Evolutionary conservation across 441 rosid genomes (phyloP), one percentile per base, ranked within the genome.

Genomic region (Sinapis alba): DNA sequence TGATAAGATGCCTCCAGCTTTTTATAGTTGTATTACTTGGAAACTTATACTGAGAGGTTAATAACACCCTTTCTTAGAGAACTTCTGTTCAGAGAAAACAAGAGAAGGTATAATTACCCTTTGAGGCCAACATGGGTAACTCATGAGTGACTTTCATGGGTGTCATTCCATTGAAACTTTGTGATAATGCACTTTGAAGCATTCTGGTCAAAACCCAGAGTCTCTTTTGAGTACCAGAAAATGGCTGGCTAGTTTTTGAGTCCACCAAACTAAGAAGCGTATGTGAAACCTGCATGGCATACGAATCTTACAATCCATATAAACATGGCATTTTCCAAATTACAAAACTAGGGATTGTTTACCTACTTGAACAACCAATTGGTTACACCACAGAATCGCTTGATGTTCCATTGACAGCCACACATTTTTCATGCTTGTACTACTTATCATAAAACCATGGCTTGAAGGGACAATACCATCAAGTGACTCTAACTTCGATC

Each of bases 391-490:
- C 67, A 96, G 71, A 71, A 96, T 96, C 78, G 96, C 95, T 75
- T 93, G 99, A 83, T 96, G 99, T 82, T 96, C 99, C 99, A 96
- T 91, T 18, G 99, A 96, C 71, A 96, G 78, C 98, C 98, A 96
- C 58, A 93, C 99, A 79, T 93, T 91, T 85, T 86, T 93, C 91
- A 90, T 86, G 79, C 95, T 85, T 24, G 97, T 88, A 83, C 92
- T 93, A 77, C 94, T 89, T 73, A 96, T 83, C 89, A 87, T 85
- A 83, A 96, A 91, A 68, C 99, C 99, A 64, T 91, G 93, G 66
- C 87, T 82, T 6, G 90, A 79, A 80, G 98, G 98, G 80, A 96
- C 99, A 88, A 96, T 93, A 69, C 86, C 90, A 81, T 96, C 93
- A 76, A 96, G 89, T 57, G 92, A 84, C 73, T 89, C 94, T 78